A percentile compares a stretch with the other conserved stretches of the same genome.
Conservation (phyloP, 163 green algal genomes). For the Chlamydomonas reinhardtii region DNA sequence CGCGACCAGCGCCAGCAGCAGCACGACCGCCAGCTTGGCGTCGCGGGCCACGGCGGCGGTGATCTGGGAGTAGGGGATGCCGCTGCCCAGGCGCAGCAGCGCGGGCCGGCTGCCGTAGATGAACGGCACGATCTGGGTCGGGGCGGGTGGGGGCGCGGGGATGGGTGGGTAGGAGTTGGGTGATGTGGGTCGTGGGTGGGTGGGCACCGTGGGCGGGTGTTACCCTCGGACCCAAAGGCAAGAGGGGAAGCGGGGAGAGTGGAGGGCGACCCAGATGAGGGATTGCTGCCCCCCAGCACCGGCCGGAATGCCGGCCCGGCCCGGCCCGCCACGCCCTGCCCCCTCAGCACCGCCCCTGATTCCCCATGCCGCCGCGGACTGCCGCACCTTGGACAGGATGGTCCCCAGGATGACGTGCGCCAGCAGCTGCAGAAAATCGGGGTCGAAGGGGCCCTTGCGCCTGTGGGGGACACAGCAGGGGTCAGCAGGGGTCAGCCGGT, state of each 20-base stretch:
- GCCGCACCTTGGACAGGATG: conserved; percentile 55
- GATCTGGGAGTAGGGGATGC: conserved; percentile 60
- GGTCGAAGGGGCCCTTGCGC: conserved; percentile 63
- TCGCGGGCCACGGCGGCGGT: conserved; percentile 55
- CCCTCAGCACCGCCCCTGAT: background rate
- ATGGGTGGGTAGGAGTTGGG: background rate
- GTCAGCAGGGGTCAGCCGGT: background rate
- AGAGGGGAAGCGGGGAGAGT: background rate
- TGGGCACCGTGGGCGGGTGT: background rate
- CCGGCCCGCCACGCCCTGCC: too few species aligned
- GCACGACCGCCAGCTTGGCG: conserved; percentile 33
- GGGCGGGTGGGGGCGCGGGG: background rate
- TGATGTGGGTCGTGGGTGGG: background rate
- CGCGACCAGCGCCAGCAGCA: conserved; percentile 36
- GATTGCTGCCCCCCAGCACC: too few species aligned
- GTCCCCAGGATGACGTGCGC: conserved; percentile 63
- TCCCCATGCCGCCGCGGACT: too few species aligned
- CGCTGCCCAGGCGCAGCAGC: conserved; percentile 61
- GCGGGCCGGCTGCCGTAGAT: conserved; percentile 64
- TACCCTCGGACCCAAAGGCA: too few species aligned
- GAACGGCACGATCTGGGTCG: conserved; percentile 60
- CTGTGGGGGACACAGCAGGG: conserved; percentile 16
- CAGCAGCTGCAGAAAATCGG: conserved; percentile 70
- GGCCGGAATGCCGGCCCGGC: too few species aligned
- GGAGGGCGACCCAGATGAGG: too few species aligned